Percentiles rank a stretch among this genome's conserved stretches.
Evolutionary conservation across 352 stramenopile genomes (phyloP).

Genomic region (Pythium volutum): DNA sequence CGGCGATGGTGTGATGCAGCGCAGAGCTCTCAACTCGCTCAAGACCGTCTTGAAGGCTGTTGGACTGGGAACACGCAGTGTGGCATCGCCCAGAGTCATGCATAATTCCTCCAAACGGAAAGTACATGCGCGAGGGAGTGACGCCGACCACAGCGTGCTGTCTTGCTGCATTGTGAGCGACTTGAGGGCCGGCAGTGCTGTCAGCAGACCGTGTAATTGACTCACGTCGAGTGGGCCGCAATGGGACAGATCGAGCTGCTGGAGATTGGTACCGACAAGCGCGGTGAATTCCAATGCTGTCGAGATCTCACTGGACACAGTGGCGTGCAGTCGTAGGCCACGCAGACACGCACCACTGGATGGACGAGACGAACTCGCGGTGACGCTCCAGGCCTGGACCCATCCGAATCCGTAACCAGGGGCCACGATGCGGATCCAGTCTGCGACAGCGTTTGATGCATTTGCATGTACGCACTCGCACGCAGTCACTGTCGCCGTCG

Average conservation of each 20-base stretch:
- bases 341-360: neutral
- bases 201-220: neutral
- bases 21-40: neutral
- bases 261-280: neutral
- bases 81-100: neutral
- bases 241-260: neutral
- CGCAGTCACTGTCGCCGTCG: neutral
- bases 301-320: neutral
- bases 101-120: neutral
- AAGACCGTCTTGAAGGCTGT: neutral
- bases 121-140: neutral
- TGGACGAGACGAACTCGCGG: neutral
- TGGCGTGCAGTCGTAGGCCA: neutral
- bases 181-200: neutral
- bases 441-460: neutral
- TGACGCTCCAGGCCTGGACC: neutral
- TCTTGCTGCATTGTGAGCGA: constrained; percentile 1
- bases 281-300: neutral
- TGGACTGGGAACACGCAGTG: neutral
- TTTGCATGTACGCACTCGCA: neutral
- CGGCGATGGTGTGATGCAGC: neutral
- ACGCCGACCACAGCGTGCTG: neutral
- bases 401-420: neutral
- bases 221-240: neutral
- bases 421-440: neutral